Percentiles rank a stretch among this genome's conserved stretches.
phyloP scores from a whole-genome alignment of 129 eudicot species.

The Arctium lappa region DNA sequence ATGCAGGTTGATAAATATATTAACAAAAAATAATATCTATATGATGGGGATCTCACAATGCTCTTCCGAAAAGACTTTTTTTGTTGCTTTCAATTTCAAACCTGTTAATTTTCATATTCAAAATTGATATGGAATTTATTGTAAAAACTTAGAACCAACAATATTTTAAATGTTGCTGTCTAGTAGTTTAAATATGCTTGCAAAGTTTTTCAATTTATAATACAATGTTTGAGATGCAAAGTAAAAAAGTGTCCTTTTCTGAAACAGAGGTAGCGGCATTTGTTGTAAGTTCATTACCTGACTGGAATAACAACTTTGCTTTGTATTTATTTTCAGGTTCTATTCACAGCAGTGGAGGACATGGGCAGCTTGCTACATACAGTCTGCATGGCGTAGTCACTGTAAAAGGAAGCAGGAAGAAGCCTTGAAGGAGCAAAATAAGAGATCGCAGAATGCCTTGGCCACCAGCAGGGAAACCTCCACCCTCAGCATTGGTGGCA shows the following conservation, averaged over 20 bases:
- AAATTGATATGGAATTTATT: no score
- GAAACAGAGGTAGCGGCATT: no score
- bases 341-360: constrained; percentile 76
- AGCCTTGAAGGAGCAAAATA: constrained; percentile 37
- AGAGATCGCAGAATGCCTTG: constrained; percentile 35
- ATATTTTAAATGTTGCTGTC: no score
- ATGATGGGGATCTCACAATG: not conserved
- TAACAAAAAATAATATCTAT: not conserved
- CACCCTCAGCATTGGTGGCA: constrained; percentile 52
- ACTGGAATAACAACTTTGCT: not conserved
- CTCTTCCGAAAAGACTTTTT: not conserved
- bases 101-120: not conserved
- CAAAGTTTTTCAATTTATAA: not conserved
- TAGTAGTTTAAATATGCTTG: no score
- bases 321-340: constrained; percentile 37
- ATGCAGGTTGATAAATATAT: not conserved
- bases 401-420: constrained; percentile 38
- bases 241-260: no score
- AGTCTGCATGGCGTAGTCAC: constrained; percentile 57
- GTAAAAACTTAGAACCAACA: no score
- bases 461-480: constrained; percentile 34
- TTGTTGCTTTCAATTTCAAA: not conserved
- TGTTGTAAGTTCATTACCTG: not conserved
- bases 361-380: constrained; percentile 82
- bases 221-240: no score